Evolutionary conservation across 1,139 yeast genomes (phyloP).

Genomic region (Geotrichum fermentans): DNA sequence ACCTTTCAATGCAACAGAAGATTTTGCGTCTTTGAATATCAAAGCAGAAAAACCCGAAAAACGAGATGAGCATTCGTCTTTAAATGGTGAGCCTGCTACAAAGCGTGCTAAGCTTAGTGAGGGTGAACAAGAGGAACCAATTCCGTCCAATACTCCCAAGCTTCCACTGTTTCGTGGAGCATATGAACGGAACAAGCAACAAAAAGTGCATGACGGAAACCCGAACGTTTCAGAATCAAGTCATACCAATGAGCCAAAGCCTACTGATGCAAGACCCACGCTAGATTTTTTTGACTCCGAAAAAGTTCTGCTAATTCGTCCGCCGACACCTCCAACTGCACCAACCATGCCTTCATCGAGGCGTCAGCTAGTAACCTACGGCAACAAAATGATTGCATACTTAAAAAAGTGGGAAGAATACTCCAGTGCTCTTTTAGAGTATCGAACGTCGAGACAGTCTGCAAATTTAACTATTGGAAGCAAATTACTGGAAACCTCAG

Average conservation of each 20-base stretch:
- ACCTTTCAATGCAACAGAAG: too few relatives aligned
- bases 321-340: slow-evolving; percentile 24
- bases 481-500: slow-evolving; percentile 12
- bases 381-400: slow-evolving; percentile 25
- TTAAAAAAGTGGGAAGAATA: slow-evolving; percentile 30
- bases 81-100: too few relatives aligned
- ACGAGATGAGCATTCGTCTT: too few relatives aligned
- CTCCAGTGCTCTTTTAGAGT: slow-evolving; percentile 27
- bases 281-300: slow-evolving; percentile 27
- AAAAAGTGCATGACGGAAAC: neutral
- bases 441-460: slow-evolving; percentile 29
- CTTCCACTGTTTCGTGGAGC: too few relatives aligned
- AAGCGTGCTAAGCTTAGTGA: too few relatives aligned
- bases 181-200: too few relatives aligned
- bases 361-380: slow-evolving; percentile 15
- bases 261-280: too few relatives aligned
- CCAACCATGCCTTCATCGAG: neutral
- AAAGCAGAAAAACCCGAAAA: too few relatives aligned
- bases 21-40: too few relatives aligned
- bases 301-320: slow-evolving; percentile 19
- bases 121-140: too few relatives aligned
- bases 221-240: neutral
- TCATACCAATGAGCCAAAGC: neutral
- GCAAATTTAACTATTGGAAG: slow-evolving; percentile 28
- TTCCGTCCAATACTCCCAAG: too few relatives aligned